Evolutionary conservation across 2,329 filamentous ascomycete genomes (phyloP).

Genomic region (Apiospora phragmitis): DNA sequence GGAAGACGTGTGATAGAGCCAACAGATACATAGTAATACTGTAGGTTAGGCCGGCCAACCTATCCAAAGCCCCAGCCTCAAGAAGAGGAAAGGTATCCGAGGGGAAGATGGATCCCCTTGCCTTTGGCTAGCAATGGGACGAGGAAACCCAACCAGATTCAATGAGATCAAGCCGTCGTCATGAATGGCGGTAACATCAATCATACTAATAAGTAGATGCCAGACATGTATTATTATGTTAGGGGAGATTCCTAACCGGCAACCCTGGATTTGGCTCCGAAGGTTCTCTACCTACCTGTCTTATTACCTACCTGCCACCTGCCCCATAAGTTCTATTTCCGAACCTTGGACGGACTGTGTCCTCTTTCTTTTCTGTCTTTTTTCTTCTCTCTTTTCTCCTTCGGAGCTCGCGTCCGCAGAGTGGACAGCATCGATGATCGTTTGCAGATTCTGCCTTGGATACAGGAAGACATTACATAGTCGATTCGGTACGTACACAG

Average conservation of each 20-base stretch:
- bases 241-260: too few species aligned
- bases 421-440: slow-evolving; percentile 5
- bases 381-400: neutral
- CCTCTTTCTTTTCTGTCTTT: neutral
- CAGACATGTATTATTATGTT: too few species aligned
- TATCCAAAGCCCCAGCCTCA: neutral
- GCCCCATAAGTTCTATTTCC: too few species aligned
- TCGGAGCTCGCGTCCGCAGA: neutral
- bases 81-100: neutral
- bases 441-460: neutral
- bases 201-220: too few species aligned
- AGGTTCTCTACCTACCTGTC: too few species aligned
- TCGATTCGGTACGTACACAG: neutral
- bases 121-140: neutral
- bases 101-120: neutral
- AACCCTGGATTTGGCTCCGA: too few species aligned
- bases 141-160: neutral
- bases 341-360: neutral
- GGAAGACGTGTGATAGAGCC: neutral
- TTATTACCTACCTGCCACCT: too few species aligned
- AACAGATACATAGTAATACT: neutral
- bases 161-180: neutral
- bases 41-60: neutral
- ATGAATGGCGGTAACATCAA: neutral
- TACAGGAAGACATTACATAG: neutral